These are phyloP conservation scores for Coniferiporia weirii DNA, from an alignment of 1,284 basidiomycete genomes.

Conservation along the genomic window DNA sequence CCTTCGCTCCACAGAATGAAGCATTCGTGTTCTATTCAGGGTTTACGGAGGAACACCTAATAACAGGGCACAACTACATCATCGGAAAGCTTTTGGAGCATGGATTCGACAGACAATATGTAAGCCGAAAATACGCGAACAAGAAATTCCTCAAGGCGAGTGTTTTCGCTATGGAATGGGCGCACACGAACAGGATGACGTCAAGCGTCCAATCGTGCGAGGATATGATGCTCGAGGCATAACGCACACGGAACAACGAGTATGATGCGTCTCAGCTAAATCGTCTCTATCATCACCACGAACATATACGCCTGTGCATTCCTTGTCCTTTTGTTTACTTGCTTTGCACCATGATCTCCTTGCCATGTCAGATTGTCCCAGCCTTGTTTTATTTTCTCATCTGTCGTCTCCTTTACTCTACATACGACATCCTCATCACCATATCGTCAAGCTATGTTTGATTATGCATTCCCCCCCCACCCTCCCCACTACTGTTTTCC, in stretches of 20 bases:
- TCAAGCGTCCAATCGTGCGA: not conserved
- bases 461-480: not conserved
- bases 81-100: slow-evolving; percentile 81
- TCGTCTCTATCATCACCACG: not conserved
- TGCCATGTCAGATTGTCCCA: not conserved
- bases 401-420: not conserved
- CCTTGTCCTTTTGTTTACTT: not conserved
- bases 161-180: slow-evolving; percentile 67
- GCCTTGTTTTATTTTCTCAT: not conserved
- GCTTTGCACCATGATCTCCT: slow-evolving; percentile 8
- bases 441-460: not conserved
- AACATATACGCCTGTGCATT: not conserved
- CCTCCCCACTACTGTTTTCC: not conserved
- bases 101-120: slow-evolving; percentile 81
- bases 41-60: slow-evolving; percentile 86
- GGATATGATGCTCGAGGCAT: slow-evolving; percentile 15
- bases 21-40: slow-evolving; percentile 93
- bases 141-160: slow-evolving; percentile 95
- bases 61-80: slow-evolving; percentile 78
- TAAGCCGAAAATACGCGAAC: slow-evolving; percentile 95
- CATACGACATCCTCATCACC: not conserved
- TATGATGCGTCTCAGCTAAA: not conserved
- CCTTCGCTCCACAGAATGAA: slow-evolving; percentile 58
- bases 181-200: slow-evolving; percentile 27
- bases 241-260: not conserved